These are phyloP conservation scores for Cyberlindnera sargentensis DNA, from an alignment of 805 yeast species.

Conservation along the genomic window DNA sequence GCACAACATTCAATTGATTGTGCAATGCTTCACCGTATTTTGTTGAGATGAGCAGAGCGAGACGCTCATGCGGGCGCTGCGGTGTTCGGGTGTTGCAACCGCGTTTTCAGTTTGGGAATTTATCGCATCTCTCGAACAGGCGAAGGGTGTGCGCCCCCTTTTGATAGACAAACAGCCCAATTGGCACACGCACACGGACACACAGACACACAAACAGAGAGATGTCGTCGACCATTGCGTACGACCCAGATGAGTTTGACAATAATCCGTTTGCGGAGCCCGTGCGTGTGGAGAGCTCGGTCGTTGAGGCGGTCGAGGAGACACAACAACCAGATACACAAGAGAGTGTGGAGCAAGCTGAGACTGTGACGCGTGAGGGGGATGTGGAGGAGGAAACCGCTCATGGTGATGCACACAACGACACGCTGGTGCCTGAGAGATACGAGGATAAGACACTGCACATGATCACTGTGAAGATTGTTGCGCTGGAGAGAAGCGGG, in stretches of 20 bases:
- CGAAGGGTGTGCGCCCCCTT: no score
- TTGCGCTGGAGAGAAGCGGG: slow-evolving; percentile 63
- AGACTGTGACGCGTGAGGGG: background rate
- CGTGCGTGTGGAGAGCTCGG: slow-evolving; percentile 3
- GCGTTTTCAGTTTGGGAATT: no score
- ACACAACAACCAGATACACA: slow-evolving; percentile 4
- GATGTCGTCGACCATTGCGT: slow-evolving; percentile 39
- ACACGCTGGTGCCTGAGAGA: slow-evolving; percentile 20
- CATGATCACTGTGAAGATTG: slow-evolving; percentile 48
- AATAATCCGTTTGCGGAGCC: slow-evolving; percentile 58
- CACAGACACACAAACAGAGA: no score
- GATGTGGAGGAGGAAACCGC: background rate
- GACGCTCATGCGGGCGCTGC: no score
- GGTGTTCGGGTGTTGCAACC: no score
- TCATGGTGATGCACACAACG: background rate
- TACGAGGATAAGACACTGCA: slow-evolving; percentile 23
- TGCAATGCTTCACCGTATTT: no score
- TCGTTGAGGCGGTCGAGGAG: slow-evolving; percentile 4
- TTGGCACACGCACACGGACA: no score
- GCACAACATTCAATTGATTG: background rate
- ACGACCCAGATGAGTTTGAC: slow-evolving; percentile 50
- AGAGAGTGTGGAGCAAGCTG: background rate
- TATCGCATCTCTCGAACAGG: no score
- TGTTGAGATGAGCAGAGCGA: no score
- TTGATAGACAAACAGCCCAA: no score